phyloP scores from a whole-genome alignment of 2,329 filamentous ascomycete species.

The Colletotrichum endophyticum region DNA sequence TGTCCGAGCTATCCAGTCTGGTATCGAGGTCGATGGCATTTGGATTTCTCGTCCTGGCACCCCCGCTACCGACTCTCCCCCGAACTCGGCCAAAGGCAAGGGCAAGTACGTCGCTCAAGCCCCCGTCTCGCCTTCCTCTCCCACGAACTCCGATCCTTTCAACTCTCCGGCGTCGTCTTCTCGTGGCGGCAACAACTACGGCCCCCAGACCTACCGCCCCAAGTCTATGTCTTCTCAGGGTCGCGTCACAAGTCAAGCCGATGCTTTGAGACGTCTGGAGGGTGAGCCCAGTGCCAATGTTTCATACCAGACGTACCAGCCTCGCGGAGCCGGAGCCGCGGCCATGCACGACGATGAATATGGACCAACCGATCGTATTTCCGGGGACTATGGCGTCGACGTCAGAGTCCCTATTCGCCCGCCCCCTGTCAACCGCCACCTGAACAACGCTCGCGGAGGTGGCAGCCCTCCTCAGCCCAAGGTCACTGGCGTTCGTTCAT shows the following conservation, averaged over 20 bases:
- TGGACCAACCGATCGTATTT: neutral
- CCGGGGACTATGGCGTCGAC: neutral
- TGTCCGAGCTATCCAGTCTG: constrained; percentile 81
- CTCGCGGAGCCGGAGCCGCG: neutral
- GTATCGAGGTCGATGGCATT: constrained; percentile 84
- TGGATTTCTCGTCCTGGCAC: constrained; percentile 67
- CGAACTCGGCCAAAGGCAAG: constrained; percentile 13
- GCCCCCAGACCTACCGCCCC: constrained; percentile 13
- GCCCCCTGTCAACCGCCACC: constrained; percentile 9
- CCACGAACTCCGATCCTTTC: constrained; percentile 1
- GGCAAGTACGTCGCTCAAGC: constrained; percentile 15
- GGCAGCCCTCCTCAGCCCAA: neutral
- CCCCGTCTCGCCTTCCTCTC: constrained; percentile 9
- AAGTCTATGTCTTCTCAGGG: constrained; percentile 4
- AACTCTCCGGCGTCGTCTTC: constrained; percentile 8
- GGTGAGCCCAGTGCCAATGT: neutral
- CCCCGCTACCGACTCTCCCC: constrained; percentile 28
- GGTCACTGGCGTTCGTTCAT: neutral
- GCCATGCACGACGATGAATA: neutral
- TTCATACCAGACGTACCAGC: constrained; percentile 1
- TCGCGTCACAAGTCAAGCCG: neutral
- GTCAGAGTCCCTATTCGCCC: neutral
- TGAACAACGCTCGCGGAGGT: constrained; percentile 2
- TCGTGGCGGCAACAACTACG: neutral
- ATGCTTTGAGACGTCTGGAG: constrained; percentile 13